Evolutionary conservation across 2,329 filamentous ascomycete genomes (phyloP).

Genomic region (Purpureocillium lavendulum): DNA sequence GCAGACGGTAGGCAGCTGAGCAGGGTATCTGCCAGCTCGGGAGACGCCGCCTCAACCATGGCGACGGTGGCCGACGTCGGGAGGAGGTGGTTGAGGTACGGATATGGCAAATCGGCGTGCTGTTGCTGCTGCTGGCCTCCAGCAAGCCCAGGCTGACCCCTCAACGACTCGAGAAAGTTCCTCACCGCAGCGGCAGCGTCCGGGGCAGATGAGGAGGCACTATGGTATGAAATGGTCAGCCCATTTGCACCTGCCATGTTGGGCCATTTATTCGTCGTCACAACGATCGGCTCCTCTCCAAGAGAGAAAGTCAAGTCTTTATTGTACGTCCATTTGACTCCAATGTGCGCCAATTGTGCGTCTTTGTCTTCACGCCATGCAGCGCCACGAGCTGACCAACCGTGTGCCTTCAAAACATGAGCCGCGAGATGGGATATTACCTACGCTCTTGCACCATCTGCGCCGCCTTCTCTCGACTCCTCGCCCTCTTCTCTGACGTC

Average conservation of each 20-base stretch:
- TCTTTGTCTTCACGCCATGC: slow-evolving; percentile 7
- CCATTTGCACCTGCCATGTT: slow-evolving; percentile 5
- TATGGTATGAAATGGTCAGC: slow-evolving; percentile 38
- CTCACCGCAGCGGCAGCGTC: slow-evolving; percentile 75
- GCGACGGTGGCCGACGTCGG: slow-evolving; percentile 70
- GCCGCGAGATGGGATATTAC: slow-evolving; percentile 41
- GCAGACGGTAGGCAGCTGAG: slow-evolving; percentile 71
- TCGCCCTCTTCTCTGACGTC: slow-evolving; percentile 88
- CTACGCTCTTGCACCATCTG: slow-evolving; percentile 99
- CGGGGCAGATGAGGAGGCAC: slow-evolving; percentile 48
- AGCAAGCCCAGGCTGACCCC: slow-evolving; percentile 40
- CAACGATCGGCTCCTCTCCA: slow-evolving; percentile 14
- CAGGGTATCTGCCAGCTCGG: slow-evolving; percentile 63
- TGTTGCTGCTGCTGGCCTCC: slow-evolving; percentile 25
- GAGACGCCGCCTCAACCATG: slow-evolving; percentile 57
- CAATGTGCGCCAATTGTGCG: slow-evolving; percentile 7
- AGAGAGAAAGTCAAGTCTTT: slow-evolving; percentile 17
- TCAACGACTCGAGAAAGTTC: slow-evolving; percentile 80
- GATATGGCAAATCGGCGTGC: slow-evolving; percentile 55
- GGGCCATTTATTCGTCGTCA: slow-evolving; percentile 7
- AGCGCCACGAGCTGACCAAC: slow-evolving; percentile 7
- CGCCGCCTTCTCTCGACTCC: slow-evolving; percentile 81
- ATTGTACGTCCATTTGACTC: slow-evolving; percentile 22
- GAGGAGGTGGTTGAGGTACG: slow-evolving; percentile 79
- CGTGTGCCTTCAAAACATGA: slow-evolving; percentile 12